Base-by-base conservation (phyloP, 306 rosid species). In the Sindora glabra region DNA sequence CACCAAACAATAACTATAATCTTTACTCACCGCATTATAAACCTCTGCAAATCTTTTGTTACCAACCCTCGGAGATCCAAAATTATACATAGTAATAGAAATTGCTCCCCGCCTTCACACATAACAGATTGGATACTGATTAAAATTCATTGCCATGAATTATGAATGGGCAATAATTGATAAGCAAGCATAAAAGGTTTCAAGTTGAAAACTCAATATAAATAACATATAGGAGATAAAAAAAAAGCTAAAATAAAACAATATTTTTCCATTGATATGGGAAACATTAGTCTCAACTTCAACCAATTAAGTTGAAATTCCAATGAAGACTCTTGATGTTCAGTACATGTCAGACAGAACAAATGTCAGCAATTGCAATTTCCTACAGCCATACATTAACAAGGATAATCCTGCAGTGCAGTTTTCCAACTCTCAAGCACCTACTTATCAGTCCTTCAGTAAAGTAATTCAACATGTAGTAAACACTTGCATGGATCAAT, bases 11-110 rank as follows among this genome's bases (percentile, higher is more conserved):
- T 30, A 18, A 27, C 15, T 57, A 52, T 9, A 63, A 42, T 21
- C n/a, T 47, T 73, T 48, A 50, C 57, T 44, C 69, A 92, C 98
- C 98, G 86, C 70, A 56, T 92, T 88, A 75, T 92, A 92, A 65
- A 83, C 41, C 67, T 91, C 89, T 16, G 95, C 96, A 76, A 92
- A 92, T 77, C 69, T 76, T 82, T 67, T 89, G 86, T 92, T 92
- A 59, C 96, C 98, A 60, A 88, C 96, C 81, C 98, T 81, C 30
- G 98, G 98, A 79, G 96, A 92, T 75, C 98, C 98, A 5, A 92
- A 92, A 81, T 92, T 92, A 68, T 92, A 92, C 98, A 88, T 86
- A 44, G 94, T 81, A 64, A 92, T 68, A 22, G 79, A 67, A 65
- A 92, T 83, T 54, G 79, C 86, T 71, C 85, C 90, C 23, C 26